These are phyloP conservation scores for Cicer bijugum DNA, from an alignment of 306 rosid genomes.

Conservation along the genomic window DNA sequence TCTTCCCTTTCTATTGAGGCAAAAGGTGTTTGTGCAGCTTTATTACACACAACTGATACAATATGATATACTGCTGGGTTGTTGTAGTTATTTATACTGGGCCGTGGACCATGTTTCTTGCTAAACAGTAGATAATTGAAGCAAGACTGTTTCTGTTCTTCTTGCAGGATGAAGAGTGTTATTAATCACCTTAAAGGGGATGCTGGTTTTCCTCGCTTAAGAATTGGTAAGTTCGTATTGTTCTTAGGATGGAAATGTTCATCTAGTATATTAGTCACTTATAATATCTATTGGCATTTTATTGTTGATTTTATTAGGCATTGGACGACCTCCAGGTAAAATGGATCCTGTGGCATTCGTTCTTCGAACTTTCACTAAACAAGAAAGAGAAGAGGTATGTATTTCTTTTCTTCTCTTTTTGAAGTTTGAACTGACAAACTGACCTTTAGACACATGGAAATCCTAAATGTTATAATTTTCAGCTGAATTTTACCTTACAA, in stretches of 20 bases:
- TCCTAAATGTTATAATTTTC: slow-evolving; percentile 50
- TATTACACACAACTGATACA: no score
- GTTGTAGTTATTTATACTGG: slow-evolving; percentile 24
- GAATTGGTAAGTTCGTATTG: slow-evolving; percentile 62
- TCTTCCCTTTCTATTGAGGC: no score
- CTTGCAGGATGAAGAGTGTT: slow-evolving; percentile 82
- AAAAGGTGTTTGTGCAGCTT: no score
- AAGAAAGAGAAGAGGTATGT: slow-evolving; percentile 78
- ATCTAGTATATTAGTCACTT: slow-evolving; percentile 21
- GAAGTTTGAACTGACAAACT: slow-evolving; percentile 4
- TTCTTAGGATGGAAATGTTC: slow-evolving; percentile 15
- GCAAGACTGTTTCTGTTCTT: slow-evolving; percentile 23
- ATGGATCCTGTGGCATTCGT: slow-evolving; percentile 79
- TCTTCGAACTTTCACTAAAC: slow-evolving; percentile 77
- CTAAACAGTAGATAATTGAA: slow-evolving; percentile 22
- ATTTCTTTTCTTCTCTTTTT: not conserved
- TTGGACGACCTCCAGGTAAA: slow-evolving; percentile 62
- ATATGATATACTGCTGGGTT: not conserved
- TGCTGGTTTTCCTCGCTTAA: slow-evolving; percentile 75
- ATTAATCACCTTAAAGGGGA: slow-evolving; percentile 85
- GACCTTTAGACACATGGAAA: slow-evolving; percentile 21
- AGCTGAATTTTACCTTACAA: slow-evolving; percentile 80
- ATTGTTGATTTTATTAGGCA: slow-evolving; percentile 45
- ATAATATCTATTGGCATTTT: not conserved
- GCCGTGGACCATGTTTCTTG: slow-evolving; percentile 36